Conservation (phyloP, 768 basidiomycete species). For the Phylloporus sp. region DNA sequence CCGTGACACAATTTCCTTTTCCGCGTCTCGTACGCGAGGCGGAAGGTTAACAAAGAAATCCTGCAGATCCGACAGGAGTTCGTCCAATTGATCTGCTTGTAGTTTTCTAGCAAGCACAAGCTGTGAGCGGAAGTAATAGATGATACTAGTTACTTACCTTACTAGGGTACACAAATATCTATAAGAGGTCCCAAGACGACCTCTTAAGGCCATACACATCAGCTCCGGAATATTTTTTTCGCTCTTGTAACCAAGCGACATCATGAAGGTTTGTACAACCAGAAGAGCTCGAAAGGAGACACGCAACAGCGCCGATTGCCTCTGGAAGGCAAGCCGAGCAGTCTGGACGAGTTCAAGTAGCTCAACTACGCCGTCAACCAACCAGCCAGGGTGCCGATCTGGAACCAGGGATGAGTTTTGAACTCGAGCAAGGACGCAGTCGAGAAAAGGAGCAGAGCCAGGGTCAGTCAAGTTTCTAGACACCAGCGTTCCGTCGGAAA, state of each 20-base stretch:
- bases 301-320: conserved; percentile 34
- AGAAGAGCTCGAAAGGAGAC: conserved; percentile 48
- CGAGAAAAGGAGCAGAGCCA: conserved; percentile 33
- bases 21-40: conserved; percentile 28
- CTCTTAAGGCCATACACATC: conserved; percentile 45
- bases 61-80: conserved; percentile 41
- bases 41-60: conserved; percentile 36
- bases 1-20: conserved; percentile 31
- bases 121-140: conserved; percentile 13
- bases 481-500: conserved; percentile 8
- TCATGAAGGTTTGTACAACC: conserved; percentile 42
- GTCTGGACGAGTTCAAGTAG: conserved; percentile 35
- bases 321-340: conserved; percentile 37
- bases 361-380: conserved; percentile 22
- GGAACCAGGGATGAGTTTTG: conserved; percentile 16
- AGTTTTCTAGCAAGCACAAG: conserved; percentile 38
- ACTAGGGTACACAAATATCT: conserved; percentile 45
- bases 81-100: conserved; percentile 27
- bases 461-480: conserved; percentile 14
- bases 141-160: conserved; percentile 36
- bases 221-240: conserved; percentile 34
- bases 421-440: conserved; percentile 37
- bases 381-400: conserved; percentile 24
- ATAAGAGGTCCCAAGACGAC: conserved; percentile 40
- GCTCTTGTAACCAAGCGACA: conserved; percentile 40